A percentile compares a stretch with the other conserved stretches of the same genome.
These are phyloP conservation scores for Cryptococcus floricola DNA, from an alignment of 1,284 basidiomycete species.

Conservation along the genomic window DNA sequence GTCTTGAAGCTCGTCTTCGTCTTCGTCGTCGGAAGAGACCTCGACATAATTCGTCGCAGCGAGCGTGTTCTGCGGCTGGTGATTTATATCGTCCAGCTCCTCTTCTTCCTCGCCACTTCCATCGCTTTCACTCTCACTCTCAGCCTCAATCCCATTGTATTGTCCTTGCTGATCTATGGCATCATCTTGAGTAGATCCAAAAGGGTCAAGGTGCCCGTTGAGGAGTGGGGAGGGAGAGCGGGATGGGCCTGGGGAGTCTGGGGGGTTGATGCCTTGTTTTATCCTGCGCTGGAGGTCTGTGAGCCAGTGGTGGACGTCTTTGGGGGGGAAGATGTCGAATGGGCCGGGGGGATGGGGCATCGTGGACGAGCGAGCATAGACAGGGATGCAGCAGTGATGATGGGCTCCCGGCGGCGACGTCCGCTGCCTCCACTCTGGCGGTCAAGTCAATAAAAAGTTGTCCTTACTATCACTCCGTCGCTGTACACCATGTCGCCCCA, in stretches of 20 bases:
- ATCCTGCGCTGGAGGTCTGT: slow-evolving; percentile 32
- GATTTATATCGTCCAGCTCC: background rate
- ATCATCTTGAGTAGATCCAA: slow-evolving; percentile 1
- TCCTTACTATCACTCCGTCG: background rate
- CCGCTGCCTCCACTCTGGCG: slow-evolving; percentile 1
- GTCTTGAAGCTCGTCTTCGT: slow-evolving; percentile 7
- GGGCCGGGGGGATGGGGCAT: slow-evolving; percentile 11
- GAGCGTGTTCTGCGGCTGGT: background rate
- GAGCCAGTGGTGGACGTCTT: slow-evolving; percentile 29
- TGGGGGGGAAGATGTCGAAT: slow-evolving; percentile 23
- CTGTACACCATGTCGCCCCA: slow-evolving; percentile 30
- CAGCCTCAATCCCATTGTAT: slow-evolving; percentile 3
- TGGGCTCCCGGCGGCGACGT: background rate
- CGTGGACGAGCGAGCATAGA: background rate
- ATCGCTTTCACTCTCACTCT: slow-evolving; percentile 5
- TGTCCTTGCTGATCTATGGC: slow-evolving; percentile 6
- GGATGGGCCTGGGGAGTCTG: slow-evolving; percentile 22
- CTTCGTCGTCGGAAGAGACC: background rate
- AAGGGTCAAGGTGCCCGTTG: background rate
- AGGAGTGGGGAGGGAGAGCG: slow-evolving; percentile 23
- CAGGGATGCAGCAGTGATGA: background rate
- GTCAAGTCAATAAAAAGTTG: background rate
- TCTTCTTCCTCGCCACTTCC: slow-evolving; percentile 5
- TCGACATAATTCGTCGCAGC: background rate
- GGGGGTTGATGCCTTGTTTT: slow-evolving; percentile 17